Evolutionary conservation across 2,329 filamentous ascomycete species (phyloP).

Genomic region (Leptoxyphium fumago): DNA sequence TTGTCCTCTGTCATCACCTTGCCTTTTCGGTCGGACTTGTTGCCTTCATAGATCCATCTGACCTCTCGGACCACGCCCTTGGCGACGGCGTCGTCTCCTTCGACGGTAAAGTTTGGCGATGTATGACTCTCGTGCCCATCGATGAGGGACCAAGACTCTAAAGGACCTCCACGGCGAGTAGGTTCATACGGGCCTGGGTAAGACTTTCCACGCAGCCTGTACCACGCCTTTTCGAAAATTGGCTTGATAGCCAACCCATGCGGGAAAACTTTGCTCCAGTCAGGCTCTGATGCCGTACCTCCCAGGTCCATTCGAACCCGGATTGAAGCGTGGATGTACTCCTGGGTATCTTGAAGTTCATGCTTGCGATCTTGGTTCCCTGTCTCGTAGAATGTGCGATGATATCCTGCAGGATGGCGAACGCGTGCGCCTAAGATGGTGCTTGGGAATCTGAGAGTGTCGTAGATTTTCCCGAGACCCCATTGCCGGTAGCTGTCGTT

Average conservation of each 20-base stretch:
- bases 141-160: slow-evolving; percentile 17
- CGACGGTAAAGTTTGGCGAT: neutral
- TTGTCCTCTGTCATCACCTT: slow-evolving; percentile 12
- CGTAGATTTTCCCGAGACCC: slow-evolving; percentile 20
- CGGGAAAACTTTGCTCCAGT: slow-evolving; percentile 9
- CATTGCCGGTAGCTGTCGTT: slow-evolving; percentile 11
- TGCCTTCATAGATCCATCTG: slow-evolving; percentile 13
- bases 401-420: slow-evolving; percentile 18
- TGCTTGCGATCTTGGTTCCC: slow-evolving; percentile 8
- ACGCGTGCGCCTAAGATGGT: slow-evolving; percentile 14
- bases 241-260: slow-evolving; percentile 9
- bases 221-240: slow-evolving; percentile 7
- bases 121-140: slow-evolving; percentile 13
- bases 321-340: slow-evolving; percentile 22
- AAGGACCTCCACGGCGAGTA: slow-evolving; percentile 10
- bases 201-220: slow-evolving; percentile 7
- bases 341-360: slow-evolving; percentile 17
- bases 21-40: slow-evolving; percentile 1
- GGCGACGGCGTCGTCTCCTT: slow-evolving; percentile 1
- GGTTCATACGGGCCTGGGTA: slow-evolving; percentile 6
- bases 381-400: slow-evolving; percentile 15
- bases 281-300: slow-evolving; percentile 15
- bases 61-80: slow-evolving; percentile 3
- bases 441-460: slow-evolving; percentile 21
- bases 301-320: slow-evolving; percentile 20